phyloP scores from a whole-genome alignment of 306 rosid species.

The Cotoneaster glaucophyllus region DNA sequence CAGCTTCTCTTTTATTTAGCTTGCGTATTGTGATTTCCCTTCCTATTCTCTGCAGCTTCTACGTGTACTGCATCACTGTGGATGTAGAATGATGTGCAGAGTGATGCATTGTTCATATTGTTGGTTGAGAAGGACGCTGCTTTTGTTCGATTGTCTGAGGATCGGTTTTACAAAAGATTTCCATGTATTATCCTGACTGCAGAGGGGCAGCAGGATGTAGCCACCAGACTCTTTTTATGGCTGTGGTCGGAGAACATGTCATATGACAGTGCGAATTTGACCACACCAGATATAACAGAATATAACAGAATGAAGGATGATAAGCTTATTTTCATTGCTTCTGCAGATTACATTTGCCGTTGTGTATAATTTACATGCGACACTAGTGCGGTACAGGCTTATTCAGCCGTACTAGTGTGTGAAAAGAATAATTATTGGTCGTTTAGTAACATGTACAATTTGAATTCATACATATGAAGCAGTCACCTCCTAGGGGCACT shows the following conservation, averaged over 20 bases:
- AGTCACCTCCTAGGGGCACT: constrained; percentile 11
- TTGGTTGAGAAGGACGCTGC: constrained; percentile 96
- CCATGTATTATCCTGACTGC: constrained; percentile 80
- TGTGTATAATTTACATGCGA: constrained; percentile 8
- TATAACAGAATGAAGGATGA: background rate
- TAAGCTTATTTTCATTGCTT: constrained; percentile 3
- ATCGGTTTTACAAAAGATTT: constrained; percentile 78
- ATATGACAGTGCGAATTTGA: no score
- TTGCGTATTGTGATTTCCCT: no score
- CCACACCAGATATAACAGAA: background rate
- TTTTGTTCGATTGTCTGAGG: constrained; percentile 84
- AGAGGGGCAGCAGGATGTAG: constrained; percentile 85
- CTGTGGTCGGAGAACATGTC: no score
- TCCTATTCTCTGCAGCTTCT: no score
- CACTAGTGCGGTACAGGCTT: background rate
- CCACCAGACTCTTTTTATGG: constrained; percentile 59
- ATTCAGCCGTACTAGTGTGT: background rate
- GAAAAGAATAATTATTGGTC: background rate
- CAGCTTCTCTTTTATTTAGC: no score
- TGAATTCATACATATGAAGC: background rate
- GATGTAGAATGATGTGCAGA: constrained; percentile 53
- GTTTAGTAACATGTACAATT: constrained; percentile 19
- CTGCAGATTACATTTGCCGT: background rate
- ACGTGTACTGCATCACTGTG: no score
- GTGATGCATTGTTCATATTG: constrained; percentile 77